These are phyloP conservation scores for Naegleria gruberi DNA, from an alignment of 208 protist genomes.

Conservation along the genomic window DNA sequence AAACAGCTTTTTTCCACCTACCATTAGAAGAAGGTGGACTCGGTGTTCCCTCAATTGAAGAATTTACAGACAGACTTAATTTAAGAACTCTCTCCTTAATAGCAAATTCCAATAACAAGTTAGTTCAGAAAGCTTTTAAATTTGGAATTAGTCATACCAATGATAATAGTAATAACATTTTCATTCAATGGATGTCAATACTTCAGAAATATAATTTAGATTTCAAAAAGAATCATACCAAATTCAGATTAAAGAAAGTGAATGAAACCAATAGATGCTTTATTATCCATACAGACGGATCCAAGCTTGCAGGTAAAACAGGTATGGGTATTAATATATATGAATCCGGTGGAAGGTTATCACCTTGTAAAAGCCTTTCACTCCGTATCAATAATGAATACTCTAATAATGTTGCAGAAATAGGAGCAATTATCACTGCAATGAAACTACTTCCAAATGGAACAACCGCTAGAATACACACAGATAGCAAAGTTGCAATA, in stretches of 20 bases:
- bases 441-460: neutral
- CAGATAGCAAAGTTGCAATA: neutral
- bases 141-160: neutral
- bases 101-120: neutral
- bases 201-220: too few species aligned
- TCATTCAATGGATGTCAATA: too few species aligned
- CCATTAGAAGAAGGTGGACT: too few species aligned
- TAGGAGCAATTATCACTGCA: neutral
- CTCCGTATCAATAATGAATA: too few species aligned
- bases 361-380: too few species aligned
- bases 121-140: neutral
- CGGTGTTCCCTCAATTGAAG: too few species aligned
- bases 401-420: neutral
- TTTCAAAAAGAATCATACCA: too few species aligned
- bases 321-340: neutral
- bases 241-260: too few species aligned
- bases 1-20: too few species aligned
- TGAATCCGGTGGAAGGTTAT: too few species aligned
- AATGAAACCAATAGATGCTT: too few species aligned
- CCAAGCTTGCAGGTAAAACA: neutral
- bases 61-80: neutral
- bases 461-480: neutral
- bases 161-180: neutral
- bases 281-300: neutral
- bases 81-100: neutral